A percentile compares a stretch with the other conserved stretches of the same genome.
Evolutionary conservation across 2,329 filamentous ascomycete genomes (phyloP).

Genomic region (Tolypocladium endophyticum): DNA sequence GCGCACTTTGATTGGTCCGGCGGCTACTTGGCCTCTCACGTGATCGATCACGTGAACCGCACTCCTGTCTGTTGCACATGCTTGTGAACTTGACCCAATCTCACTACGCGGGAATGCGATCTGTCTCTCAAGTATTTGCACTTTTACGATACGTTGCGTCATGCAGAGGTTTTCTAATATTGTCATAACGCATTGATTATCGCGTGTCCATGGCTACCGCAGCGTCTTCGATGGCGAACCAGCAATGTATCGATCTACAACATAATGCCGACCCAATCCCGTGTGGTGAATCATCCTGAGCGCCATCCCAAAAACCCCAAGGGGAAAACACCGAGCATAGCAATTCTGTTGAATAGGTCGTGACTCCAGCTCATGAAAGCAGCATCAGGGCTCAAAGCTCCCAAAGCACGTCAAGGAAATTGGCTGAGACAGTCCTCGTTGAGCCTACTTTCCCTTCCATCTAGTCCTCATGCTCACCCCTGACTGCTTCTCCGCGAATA

Average conservation of each 20-base stretch:
- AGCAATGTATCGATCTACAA: not conserved
- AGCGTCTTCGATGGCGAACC: not conserved
- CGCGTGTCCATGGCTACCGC: not conserved
- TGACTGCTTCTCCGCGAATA: conserved; percentile 63
- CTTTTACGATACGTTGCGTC: not conserved
- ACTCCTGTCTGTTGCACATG: not conserved
- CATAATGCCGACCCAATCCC: not conserved
- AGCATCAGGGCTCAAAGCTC: not conserved
- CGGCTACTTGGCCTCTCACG: conserved; percentile 12
- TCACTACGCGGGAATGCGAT: not conserved
- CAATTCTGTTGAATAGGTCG: not conserved
- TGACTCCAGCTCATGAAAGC: not conserved
- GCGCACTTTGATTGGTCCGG: conserved; percentile 33
- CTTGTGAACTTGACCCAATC: not conserved
- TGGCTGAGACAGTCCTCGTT: not conserved
- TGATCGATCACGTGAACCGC: conserved; percentile 1
- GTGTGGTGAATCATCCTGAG: not conserved
- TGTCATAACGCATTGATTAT: not conserved
- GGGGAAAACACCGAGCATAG: not conserved
- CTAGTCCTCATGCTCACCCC: conserved; percentile 26
- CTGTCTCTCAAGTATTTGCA: not conserved
- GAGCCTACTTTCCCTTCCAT: not conserved
- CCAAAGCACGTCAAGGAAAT: not conserved
- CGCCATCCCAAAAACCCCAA: not conserved
- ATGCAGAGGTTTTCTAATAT: not conserved